These are phyloP conservation scores for Heterobasidion parviporum DNA, from an alignment of 1,284 basidiomycete species.

Conservation along the genomic window DNA sequence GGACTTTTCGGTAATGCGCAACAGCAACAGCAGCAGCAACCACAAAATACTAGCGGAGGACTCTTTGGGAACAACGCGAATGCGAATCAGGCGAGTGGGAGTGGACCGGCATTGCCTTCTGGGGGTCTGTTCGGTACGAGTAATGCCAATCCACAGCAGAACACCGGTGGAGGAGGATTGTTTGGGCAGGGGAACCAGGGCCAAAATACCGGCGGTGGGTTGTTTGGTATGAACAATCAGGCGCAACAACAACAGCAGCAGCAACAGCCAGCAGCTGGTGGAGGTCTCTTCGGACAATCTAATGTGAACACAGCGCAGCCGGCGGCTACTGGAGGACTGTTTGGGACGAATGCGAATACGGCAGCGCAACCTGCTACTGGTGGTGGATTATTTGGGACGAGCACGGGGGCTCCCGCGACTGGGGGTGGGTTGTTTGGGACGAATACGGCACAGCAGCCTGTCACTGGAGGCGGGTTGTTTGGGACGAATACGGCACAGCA, in stretches of 20 bases:
- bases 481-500: constrained; percentile 3
- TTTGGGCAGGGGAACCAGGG: not conserved
- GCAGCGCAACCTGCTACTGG: not conserved
- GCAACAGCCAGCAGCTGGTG: constrained; percentile 3
- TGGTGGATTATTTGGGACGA: constrained; percentile 2
- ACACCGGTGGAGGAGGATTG: not conserved
- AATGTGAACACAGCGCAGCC: constrained; percentile 3
- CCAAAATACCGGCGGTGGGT: not conserved
- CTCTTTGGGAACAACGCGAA: not conserved
- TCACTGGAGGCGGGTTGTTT: constrained; percentile 6
- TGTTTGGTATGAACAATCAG: constrained; percentile 3
- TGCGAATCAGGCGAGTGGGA: not conserved
- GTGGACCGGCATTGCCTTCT: not conserved
- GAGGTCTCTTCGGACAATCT: constrained; percentile 11
- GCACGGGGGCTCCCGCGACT: not conserved
- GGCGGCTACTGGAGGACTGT: constrained; percentile 1
- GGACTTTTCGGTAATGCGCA: not conserved
- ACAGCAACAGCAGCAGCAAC: not conserved
- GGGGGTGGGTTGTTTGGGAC: not conserved
- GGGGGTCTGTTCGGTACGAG: constrained; percentile 4
- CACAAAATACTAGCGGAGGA: not conserved
- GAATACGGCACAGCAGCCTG: not conserved
- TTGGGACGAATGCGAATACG: constrained; percentile 1
- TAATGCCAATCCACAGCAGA: constrained; percentile 1
- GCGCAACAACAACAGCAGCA: constrained; percentile 1